These are phyloP conservation scores for Chimonanthus salicifolius DNA, from an alignment of 164 flowering plant species.

Conservation along the genomic window DNA sequence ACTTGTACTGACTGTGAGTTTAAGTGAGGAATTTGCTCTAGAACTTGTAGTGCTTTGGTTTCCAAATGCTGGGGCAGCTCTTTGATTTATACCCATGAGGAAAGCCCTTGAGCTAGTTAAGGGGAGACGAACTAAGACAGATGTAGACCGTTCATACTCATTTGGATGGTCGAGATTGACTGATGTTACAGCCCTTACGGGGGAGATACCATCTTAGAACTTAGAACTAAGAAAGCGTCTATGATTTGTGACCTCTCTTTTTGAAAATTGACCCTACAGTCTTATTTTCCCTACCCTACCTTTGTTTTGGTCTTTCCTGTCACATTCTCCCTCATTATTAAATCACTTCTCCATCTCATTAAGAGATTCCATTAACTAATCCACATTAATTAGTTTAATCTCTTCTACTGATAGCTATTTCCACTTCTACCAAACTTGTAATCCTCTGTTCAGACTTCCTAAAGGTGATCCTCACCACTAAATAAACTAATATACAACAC, in stretches of 20 bases:
- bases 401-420: too few species aligned
- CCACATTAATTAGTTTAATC: too few species aligned
- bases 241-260: constrained; percentile 14
- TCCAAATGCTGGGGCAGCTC: background rate
- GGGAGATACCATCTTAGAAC: too few species aligned
- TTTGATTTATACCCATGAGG: constrained; percentile 12
- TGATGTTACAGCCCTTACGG: background rate
- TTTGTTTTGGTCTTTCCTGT: background rate
- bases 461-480: too few species aligned
- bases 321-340: background rate
- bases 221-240: background rate
- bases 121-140: background rate
- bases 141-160: background rate
- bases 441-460: too few species aligned
- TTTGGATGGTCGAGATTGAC: constrained; percentile 9
- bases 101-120: background rate
- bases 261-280: constrained; percentile 10
- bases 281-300: background rate
- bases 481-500: too few species aligned
- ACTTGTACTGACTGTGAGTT: too few species aligned
- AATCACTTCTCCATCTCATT: too few species aligned
- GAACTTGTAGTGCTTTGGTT: background rate
- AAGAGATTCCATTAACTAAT: too few species aligned
- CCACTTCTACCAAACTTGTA: too few species aligned
- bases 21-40: background rate